Conservation (phyloP, 2,329 filamentous ascomycete species). For the Coniosporium tulheliwenetii region DNA sequence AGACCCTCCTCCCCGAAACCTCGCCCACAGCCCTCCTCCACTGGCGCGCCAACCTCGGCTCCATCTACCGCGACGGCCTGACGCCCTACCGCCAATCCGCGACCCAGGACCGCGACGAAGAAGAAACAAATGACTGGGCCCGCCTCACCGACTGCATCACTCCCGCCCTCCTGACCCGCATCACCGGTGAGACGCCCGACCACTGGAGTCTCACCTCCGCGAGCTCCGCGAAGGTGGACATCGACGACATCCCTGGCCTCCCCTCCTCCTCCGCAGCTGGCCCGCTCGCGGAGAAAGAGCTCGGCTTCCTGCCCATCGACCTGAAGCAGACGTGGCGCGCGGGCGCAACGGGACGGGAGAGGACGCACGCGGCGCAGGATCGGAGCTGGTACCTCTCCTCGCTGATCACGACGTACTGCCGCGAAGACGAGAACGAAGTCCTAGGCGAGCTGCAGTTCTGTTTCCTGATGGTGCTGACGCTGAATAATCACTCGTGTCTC, state of each 20-base stretch:
- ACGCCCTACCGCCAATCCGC: slow-evolving; percentile 31
- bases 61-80: slow-evolving; percentile 37
- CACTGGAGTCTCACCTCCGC: slow-evolving; percentile 42
- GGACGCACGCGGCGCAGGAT: slow-evolving; percentile 47
- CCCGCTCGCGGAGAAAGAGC: slow-evolving; percentile 24
- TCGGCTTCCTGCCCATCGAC: slow-evolving; percentile 42
- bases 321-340: slow-evolving; percentile 46
- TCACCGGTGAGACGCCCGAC: slow-evolving; percentile 29
- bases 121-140: slow-evolving; percentile 37
- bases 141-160: slow-evolving; percentile 35
- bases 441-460: slow-evolving; percentile 47
- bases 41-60: slow-evolving; percentile 39
- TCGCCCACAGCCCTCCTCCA: slow-evolving; percentile 27
- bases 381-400: slow-evolving; percentile 44
- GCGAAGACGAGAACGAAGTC: slow-evolving; percentile 16
- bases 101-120: slow-evolving; percentile 14
- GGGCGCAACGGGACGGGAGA: slow-evolving; percentile 44
- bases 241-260: slow-evolving; percentile 46
- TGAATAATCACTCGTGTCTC: slow-evolving; percentile 50
- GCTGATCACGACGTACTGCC: slow-evolving; percentile 28
- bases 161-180: slow-evolving; percentile 30
- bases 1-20: slow-evolving; percentile 28
- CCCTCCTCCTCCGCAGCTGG: slow-evolving; percentile 9
- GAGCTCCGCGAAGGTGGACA: slow-evolving; percentile 38
- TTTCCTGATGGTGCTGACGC: slow-evolving; percentile 45